A percentile compares a stretch with the other conserved stretches of the same genome.
Conservation (phyloP, 1,284 basidiomycete genomes). For the Mrakiaceae sp. region DNA sequence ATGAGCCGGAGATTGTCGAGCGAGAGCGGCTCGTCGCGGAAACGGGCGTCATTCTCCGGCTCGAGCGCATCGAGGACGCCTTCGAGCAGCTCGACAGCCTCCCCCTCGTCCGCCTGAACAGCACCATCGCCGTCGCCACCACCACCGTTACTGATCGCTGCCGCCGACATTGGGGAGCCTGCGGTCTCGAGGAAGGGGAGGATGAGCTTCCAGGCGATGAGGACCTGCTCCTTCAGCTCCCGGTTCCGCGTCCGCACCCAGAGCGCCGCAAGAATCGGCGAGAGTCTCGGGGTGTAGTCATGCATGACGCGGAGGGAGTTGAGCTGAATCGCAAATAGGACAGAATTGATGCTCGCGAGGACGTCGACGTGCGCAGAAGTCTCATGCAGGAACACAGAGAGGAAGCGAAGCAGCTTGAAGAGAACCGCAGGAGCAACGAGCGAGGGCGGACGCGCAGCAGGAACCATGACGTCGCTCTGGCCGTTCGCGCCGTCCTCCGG, state of each 20-base stretch:
- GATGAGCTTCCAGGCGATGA: constrained; percentile 55
- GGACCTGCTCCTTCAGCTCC: constrained; percentile 42
- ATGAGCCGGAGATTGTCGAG: constrained; percentile 54
- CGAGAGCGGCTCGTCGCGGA: constrained; percentile 46
- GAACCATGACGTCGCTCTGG: neutral
- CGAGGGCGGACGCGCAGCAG: constrained; percentile 8
- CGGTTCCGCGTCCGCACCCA: constrained; percentile 63
- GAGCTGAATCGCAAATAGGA: constrained; percentile 58
- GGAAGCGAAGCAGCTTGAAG: constrained; percentile 52
- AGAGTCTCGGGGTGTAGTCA: constrained; percentile 48
- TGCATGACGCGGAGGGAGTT: constrained; percentile 53
- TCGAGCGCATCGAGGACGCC: constrained; percentile 45
- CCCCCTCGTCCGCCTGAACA: neutral
- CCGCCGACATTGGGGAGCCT: constrained; percentile 1
- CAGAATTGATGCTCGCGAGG: constrained; percentile 52
- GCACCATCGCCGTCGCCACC: no score
- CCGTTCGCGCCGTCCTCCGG: neutral
- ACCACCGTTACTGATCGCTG: neutral
- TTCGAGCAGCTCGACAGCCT: neutral
- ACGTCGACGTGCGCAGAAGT: constrained; percentile 64
- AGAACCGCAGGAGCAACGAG: constrained; percentile 48
- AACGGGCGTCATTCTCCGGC: constrained; percentile 51
- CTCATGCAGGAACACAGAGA: constrained; percentile 48
- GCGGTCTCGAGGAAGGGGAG: constrained; percentile 52
- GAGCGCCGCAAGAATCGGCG: constrained; percentile 52